These are phyloP conservation scores for Penicillium brasilianum DNA, from an alignment of 2,329 filamentous ascomycete species.

Conservation along the genomic window DNA sequence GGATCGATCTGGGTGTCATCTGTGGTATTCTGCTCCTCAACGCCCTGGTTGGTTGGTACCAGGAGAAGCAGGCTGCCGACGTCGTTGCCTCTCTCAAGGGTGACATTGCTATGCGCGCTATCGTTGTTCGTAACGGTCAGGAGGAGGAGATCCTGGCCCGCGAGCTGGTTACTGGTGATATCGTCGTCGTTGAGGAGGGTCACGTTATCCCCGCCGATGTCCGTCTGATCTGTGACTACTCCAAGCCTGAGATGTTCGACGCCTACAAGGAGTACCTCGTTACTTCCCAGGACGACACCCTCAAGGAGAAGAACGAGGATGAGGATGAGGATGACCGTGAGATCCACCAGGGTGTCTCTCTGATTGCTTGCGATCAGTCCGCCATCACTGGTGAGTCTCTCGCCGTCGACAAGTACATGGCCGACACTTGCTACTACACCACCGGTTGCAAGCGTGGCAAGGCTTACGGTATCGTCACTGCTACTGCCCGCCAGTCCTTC, in stretches of 20 bases:
- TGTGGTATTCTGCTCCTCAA: conserved; percentile 76
- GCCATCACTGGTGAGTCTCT: conserved; percentile 82
- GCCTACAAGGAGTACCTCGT: conserved; percentile 70
- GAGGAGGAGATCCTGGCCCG: conserved; percentile 72
- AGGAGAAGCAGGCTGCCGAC: conserved; percentile 80
- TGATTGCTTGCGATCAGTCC: conserved; percentile 77
- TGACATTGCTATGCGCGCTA: conserved; percentile 77
- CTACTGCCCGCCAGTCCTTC: conserved; percentile 73
- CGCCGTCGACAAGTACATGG: conserved; percentile 67
- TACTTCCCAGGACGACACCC: conserved; percentile 63
- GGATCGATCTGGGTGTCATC: conserved; percentile 79
- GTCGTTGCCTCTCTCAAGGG: conserved; percentile 76
- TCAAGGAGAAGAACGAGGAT: conserved; percentile 62
- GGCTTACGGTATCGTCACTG: conserved; percentile 70
- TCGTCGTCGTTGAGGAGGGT: conserved; percentile 75
- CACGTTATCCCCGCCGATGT: conserved; percentile 71
- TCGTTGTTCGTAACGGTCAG: conserved; percentile 69
- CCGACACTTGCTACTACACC: conserved; percentile 76
- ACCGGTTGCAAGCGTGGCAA: conserved; percentile 82
- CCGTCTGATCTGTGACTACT: conserved; percentile 74
- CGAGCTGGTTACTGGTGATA: conserved; percentile 77
- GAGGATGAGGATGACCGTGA: conserved; percentile 63
- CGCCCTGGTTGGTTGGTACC: conserved; percentile 78
- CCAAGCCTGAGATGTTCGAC: conserved; percentile 68
- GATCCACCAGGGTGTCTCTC: conserved; percentile 65